Evolutionary conservation across 192 early-diverging fungal species (phyloP).

Genomic region (Coemansia sp.): DNA sequence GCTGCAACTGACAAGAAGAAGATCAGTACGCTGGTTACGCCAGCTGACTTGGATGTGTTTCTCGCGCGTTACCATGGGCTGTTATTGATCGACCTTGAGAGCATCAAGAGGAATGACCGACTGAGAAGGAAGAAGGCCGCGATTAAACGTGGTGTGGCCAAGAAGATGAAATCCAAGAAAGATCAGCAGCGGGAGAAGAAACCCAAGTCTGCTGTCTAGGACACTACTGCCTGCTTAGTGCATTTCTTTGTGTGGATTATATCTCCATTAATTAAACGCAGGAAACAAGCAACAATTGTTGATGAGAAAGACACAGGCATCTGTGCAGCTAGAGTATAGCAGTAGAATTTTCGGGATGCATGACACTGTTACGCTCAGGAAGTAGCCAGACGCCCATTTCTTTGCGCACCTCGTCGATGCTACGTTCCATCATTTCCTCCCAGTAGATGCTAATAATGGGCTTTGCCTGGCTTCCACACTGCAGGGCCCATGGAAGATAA

Average conservation of each 20-base stretch:
- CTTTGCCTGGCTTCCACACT: slow-evolving; percentile 70
- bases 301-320: neutral
- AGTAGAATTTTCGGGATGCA: slow-evolving; percentile 25
- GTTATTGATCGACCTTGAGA: slow-evolving; percentile 26
- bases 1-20: slow-evolving; percentile 43
- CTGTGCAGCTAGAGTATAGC: slow-evolving; percentile 4
- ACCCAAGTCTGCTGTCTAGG: neutral
- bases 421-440: slow-evolving; percentile 75
- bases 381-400: slow-evolving; percentile 71
- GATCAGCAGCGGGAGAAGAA: slow-evolving; percentile 3
- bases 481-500: slow-evolving; percentile 93
- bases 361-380: slow-evolving; percentile 42
- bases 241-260: neutral
- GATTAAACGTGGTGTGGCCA: slow-evolving; percentile 18
- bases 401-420: slow-evolving; percentile 67
- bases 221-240: neutral
- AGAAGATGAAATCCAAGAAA: slow-evolving; percentile 16
- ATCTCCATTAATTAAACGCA: neutral
- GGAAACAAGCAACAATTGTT: slow-evolving; percentile 5
- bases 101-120: slow-evolving; percentile 47
- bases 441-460: slow-evolving; percentile 87
- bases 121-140: slow-evolving; percentile 39
- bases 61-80: slow-evolving; percentile 46
- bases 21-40: slow-evolving; percentile 43
- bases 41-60: slow-evolving; percentile 36